Evolutionary conservation across 441 rosid species (phyloP), one percentile per base, ranked within the genome.

Genomic region (Eutrema salsugineum): DNA sequence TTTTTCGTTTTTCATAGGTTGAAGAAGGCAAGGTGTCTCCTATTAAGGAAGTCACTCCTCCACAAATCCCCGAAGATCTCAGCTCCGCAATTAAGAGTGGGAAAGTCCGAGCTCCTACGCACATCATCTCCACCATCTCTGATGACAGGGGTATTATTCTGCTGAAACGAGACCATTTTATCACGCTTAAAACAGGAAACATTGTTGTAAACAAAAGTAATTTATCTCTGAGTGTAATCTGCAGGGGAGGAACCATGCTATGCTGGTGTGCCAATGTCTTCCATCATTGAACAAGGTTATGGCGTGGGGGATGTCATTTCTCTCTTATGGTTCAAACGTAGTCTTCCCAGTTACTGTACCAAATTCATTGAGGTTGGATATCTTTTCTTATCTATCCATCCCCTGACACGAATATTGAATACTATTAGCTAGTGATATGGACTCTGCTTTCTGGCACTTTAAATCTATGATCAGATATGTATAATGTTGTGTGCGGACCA

Each of bases 291-390:
- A 78, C 89, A 76, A 73, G 97, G 97, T 62, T 85, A 73, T 61
- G 99, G 97, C 53, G 95, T 91, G 40, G 99, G 99, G 70, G 99
- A 94, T 76, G 97, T 91, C 72, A 90, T 94, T 75, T 94, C 97
- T 65, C 94, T 91, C 38, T 78, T 91, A 77, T 94, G 99, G 99
- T 94, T 91, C 85, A 91, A 94, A 51, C 96, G 97, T 27, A 91
- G 97, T 80, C 99, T 94, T 83, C 99, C 99, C 27, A 87, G 94
- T 36, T 94, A 94, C 74, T 94, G 97, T 77, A 87, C 97, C 54
- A 84, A 91, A 57, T 94, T 94, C 70, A 91, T 94, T 17, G 97
- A 94, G 92, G 97, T 86, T 79, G 9, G 69, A 30, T 71, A 63
- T 43, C 63, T 28, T 63, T 33, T 58, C 27, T 35, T 30, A 40